These are phyloP conservation scores for Dictyophora rubrovolvata DNA, from an alignment of 768 basidiomycete species.

Conservation along the genomic window DNA sequence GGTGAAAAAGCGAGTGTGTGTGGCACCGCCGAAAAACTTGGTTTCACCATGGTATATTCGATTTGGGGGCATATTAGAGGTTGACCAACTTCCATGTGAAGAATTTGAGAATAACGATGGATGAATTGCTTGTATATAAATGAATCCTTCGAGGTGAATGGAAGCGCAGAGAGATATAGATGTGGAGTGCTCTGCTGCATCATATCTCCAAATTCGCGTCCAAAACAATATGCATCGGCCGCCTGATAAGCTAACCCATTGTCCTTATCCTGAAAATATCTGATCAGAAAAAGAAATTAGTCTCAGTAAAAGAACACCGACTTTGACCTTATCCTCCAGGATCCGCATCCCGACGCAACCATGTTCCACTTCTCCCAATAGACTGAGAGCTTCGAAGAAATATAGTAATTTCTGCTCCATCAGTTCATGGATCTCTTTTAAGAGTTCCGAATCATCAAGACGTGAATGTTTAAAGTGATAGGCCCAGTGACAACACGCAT, in stretches of 20 bases:
- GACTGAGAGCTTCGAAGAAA: not conserved
- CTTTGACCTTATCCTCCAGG: not conserved
- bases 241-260: not conserved
- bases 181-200: not conserved
- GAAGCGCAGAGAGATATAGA: not conserved
- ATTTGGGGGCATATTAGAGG: too few species aligned
- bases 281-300: not conserved
- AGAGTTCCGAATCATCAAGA: not conserved
- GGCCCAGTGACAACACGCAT: not conserved
- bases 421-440: not conserved
- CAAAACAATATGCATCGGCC: not conserved
- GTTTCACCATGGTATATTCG: too few species aligned
- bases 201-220: not conserved
- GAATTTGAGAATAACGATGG: not conserved
- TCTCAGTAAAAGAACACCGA: not conserved
- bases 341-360: not conserved
- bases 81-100: not conserved
- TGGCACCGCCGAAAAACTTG: too few species aligned
- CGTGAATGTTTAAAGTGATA: not conserved
- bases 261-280: not conserved
- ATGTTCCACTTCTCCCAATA: not conserved
- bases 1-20: too few species aligned
- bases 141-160: not conserved
- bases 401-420: not conserved
- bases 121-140: not conserved